Evolutionary conservation across 352 stramenopile species (phyloP), one percentile per base, ranked within the genome.

Genomic region (Globisporangium uncinulatum): DNA sequence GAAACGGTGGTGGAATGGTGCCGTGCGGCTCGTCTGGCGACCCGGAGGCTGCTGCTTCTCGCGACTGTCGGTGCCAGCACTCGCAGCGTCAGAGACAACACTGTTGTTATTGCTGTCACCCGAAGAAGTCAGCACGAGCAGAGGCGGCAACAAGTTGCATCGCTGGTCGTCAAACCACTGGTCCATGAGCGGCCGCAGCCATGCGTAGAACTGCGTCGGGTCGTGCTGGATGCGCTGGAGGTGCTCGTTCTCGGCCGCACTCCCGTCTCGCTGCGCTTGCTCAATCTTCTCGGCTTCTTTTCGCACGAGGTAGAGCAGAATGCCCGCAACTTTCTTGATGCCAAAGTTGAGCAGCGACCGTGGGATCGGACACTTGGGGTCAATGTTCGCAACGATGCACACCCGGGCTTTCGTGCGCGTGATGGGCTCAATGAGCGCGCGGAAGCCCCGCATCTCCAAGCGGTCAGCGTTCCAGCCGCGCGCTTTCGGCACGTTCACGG

Each of bases 281-380:
- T 92, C 76, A 17, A 90, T 88, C 57, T 87, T 94, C 54, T 91
- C 77, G 14, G 83, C 79, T 62, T 94, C 81, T 56, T 84, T 83
- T 6, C 79, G 72, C 19, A 94, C 72, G 20, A 94, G 61, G 50
- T 86, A 92, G 20, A 92, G 65, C 55, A 94, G 42, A 32, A 94
- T 71, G 0, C 83, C 83, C 14, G 83, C 83, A 39, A 89, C 71
- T 56, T 94, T 94, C 64, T 94, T 94, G 56, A 92, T 86, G 2
- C 70, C 73, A 69, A 89, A 91, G 57, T 94, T 94, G 32, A 94
- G 57, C 57, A 94, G 59, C 17, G 71, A 57, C 56, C 77, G 78
- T 4, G 83, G 83, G 41, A 94, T 70, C 2, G 81, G 71, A 47
- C 79, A 92, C 51, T 91, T 92, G 1, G 81, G 81, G 49, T 94